Conservation (phyloP, 2,329 filamentous ascomycete species). For the Penicillium sp. region DNA sequence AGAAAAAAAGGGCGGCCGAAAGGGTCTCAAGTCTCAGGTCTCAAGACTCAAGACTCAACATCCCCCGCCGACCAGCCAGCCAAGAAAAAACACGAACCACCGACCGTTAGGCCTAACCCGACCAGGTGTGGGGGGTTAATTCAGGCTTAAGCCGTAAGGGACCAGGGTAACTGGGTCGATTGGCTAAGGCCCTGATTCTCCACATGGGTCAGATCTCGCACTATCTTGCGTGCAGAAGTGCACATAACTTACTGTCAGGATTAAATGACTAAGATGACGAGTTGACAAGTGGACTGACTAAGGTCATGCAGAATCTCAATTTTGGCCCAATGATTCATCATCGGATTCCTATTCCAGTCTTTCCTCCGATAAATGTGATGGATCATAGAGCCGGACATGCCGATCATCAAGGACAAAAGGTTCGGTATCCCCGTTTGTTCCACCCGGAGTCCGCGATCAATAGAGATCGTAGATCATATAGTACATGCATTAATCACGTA, state of each 20-base stretch:
- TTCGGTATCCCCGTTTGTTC: neutral
- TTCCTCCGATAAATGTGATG: neutral
- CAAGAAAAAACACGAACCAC: neutral
- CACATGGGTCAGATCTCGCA: neutral
- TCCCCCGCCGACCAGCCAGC: conserved; percentile 1
- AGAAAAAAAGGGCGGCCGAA: neutral
- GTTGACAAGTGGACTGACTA: neutral
- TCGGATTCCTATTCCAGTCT: neutral
- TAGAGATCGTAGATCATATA: neutral
- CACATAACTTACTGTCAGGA: too few relatives aligned
- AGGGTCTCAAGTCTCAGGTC: too few relatives aligned
- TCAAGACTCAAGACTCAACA: too few relatives aligned
- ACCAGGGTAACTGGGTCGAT: neutral
- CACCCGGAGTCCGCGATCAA: neutral
- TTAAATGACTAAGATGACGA: neutral
- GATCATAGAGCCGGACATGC: neutral
- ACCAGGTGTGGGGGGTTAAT: neutral
- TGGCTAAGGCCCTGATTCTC: neutral
- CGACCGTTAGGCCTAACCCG: conserved; percentile 7
- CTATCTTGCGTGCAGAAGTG: neutral
- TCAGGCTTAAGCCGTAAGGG: neutral
- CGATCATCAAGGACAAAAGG: neutral
- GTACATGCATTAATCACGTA: neutral
- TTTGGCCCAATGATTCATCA: neutral
- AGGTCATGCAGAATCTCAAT: neutral